phyloP scores from a whole-genome alignment of 495 filamentous ascomycete genomes.

The Penicillium riverlandense region DNA sequence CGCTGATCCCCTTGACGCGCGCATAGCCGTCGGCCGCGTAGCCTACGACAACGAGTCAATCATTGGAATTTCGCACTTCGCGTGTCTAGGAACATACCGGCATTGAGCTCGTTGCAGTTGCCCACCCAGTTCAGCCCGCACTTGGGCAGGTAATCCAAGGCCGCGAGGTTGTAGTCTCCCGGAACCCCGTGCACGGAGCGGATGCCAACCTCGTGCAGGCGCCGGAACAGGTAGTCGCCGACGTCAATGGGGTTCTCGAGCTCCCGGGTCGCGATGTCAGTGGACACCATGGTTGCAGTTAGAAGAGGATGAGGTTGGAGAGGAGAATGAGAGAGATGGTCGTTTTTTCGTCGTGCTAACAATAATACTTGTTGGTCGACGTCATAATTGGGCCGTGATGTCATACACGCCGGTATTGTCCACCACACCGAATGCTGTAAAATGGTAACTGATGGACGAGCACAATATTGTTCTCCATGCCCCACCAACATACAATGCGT shows the following conservation, averaged over 20 bases:
- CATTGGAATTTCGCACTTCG: background rate
- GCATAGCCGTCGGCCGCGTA: conserved; percentile 72
- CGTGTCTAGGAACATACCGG: conserved; percentile 32
- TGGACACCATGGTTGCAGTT: conserved; percentile 29
- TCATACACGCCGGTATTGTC: conserved; percentile 12
- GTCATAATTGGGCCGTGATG: conserved; percentile 33
- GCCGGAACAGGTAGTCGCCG: conserved; percentile 56
- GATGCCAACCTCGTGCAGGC: conserved; percentile 56
- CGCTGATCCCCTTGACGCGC: conserved; percentile 57
- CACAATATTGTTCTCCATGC: too few species aligned
- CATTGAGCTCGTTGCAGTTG: conserved; percentile 63
- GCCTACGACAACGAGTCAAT: conserved; percentile 32
- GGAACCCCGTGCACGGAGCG: conserved; percentile 59
- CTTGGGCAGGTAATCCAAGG: conserved; percentile 56
- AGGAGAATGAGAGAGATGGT: background rate
- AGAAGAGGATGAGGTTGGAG: background rate
- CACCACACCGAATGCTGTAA: too few species aligned
- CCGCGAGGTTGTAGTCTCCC: conserved; percentile 48
- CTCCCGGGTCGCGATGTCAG: conserved; percentile 47
- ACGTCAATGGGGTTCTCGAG: conserved; percentile 50
- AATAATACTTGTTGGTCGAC: conserved; percentile 6
- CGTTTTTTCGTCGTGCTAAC: too few species aligned
- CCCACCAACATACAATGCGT: too few species aligned
- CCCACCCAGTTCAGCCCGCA: conserved; percentile 58
- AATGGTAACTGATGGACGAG: too few species aligned